A percentile compares a stretch with the other conserved stretches of the same genome.
Evolutionary conservation across 345 rosid genomes (phyloP).

Genomic region (Excoecaria cochinchinensis): DNA sequence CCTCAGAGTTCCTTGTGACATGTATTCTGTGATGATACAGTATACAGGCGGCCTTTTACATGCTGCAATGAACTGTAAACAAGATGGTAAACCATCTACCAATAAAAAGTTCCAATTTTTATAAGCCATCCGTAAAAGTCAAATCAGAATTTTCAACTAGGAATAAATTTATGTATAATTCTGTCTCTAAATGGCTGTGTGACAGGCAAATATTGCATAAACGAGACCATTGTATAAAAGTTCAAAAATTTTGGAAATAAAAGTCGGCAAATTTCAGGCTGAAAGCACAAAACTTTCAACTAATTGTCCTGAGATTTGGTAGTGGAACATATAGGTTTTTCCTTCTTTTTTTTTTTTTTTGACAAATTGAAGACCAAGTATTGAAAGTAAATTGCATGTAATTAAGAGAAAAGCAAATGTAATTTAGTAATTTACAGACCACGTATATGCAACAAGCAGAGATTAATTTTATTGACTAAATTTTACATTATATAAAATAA

Average conservation of each 20-base stretch:
- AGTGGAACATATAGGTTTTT: no score
- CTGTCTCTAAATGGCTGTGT: not conserved
- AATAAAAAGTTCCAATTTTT: not conserved
- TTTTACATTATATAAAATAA: no score
- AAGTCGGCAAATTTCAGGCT: not conserved
- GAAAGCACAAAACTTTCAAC: not conserved
- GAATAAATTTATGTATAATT: not conserved
- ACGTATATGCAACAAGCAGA: no score
- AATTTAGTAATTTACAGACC: no score
- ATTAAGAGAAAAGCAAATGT: no score
- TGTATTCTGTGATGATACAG: conserved; percentile 96
- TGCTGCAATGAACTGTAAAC: conserved; percentile 91
- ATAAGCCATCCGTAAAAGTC: not conserved
- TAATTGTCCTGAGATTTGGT: no score
- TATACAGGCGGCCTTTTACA: conserved; percentile 95
- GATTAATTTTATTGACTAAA: no score
- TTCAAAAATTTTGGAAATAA: no score
- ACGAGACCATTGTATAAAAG: not conserved
- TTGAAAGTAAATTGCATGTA: no score
- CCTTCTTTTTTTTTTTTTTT: no score
- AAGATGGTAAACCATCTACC: conserved; percentile 21
- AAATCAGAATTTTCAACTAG: not conserved
- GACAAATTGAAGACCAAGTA: not conserved
- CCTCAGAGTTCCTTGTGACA: conserved; percentile 97
- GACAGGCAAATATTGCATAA: not conserved